Percentiles rank a stretch among this genome's conserved stretches.
phyloP scores from a whole-genome alignment of 116 monocot species.

The Zostera marina region DNA sequence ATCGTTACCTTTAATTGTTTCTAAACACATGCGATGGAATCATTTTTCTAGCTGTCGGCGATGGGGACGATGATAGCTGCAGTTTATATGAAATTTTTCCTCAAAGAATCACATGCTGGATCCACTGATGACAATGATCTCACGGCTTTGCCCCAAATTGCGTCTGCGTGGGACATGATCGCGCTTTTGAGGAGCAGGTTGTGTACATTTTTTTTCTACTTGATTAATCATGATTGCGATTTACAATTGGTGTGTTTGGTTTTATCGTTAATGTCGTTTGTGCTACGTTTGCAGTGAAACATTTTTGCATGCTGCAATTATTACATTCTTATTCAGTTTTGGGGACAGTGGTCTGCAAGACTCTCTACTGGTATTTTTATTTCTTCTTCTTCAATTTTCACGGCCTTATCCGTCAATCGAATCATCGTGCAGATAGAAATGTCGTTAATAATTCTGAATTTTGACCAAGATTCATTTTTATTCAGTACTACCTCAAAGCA shows the following conservation, averaged over 20 bases:
- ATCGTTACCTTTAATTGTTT: neutral
- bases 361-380: slow-evolving; percentile 47
- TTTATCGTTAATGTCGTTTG: neutral
- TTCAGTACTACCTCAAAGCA: slow-evolving; percentile 79
- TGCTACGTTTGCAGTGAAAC: slow-evolving; percentile 46
- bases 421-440: too few species aligned
- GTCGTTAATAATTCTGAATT: neutral
- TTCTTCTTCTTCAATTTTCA: neutral
- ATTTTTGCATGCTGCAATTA: slow-evolving; percentile 48
- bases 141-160: slow-evolving; percentile 7
- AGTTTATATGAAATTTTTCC: slow-evolving; percentile 59
- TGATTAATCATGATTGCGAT: neutral
- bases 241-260: neutral
- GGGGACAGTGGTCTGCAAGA: slow-evolving; percentile 64
- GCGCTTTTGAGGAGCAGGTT: slow-evolving; percentile 60
- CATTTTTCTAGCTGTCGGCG: slow-evolving; percentile 39
- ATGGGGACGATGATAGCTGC: slow-evolving; percentile 28
- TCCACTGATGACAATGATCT: slow-evolving; percentile 11
- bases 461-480: neutral
- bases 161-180: slow-evolving; percentile 47
- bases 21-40: too few species aligned
- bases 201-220: neutral
- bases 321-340: slow-evolving; percentile 56
- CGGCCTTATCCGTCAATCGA: too few species aligned
- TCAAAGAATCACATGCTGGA: slow-evolving; percentile 23